Base-by-base conservation (phyloP, 1,284 basidiomycete species). In the Agroathelia rolfsii region DNA sequence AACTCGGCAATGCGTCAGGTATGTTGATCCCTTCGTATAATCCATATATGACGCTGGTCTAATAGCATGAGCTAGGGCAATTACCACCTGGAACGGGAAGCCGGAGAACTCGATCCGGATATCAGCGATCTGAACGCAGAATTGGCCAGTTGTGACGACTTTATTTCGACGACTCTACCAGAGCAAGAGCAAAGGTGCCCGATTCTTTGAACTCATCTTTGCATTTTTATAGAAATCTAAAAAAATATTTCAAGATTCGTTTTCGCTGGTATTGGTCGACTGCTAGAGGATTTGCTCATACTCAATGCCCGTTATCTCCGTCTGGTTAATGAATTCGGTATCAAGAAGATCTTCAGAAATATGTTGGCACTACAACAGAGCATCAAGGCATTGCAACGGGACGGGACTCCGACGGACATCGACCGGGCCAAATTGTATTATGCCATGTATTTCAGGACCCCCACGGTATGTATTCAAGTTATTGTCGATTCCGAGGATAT, bases 331-430 rank as follows among this genome's bases (percentile, higher is more conserved):
- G 52, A 62, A 1, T 72, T 78, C 35, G 94, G 94, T 1, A 75
- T 92, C 41, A 76, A 78, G 48, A 96, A 96, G 61, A 84, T 97
- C 52, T 61, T 79, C 46, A 76, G 92, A 26, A 95, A 96, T 55
- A 83, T 96, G 28, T 65, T 92, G 15, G 86, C 93, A 9, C 66
- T 98, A 15, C 92, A 95, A 52, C 94, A 98, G 53, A 85, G 87
- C 46, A 69, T 96, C 44, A 88, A 89, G 50, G 79, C 81, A 6
- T 72, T 93, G 33, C 70, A 74, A 3, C 62, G 70, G 33, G 70
- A 72, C 36, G 60, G 62, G 29, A 63, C 68, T 34, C 69, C 76
- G 36, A 72, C 76, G 4, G 74, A 83, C 40, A 81, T 97, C 40
- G 73, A 82, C 33, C 68, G 74, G 13, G 82, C 78, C 3, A 77